A percentile compares a stretch with the other conserved stretches of the same genome.
Evolutionary conservation across 2,329 filamentous ascomycete genomes (phyloP).

Genomic region (Chaetothyriales sp.): DNA sequence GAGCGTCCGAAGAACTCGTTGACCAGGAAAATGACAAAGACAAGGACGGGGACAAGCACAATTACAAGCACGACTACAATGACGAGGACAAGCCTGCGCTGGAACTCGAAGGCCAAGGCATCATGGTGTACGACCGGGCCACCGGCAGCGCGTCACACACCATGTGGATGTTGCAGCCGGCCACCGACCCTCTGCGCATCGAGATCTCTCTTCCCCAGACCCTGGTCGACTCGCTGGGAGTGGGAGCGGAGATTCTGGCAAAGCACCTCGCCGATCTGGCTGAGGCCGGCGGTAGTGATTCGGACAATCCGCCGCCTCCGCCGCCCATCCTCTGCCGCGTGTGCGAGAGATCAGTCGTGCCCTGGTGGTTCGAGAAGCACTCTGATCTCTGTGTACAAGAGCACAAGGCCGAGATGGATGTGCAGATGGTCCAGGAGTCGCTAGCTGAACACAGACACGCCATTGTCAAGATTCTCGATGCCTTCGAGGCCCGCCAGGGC

Average conservation of each 20-base stretch:
- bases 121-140: slow-evolving; percentile 88
- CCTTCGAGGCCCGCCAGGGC: slow-evolving; percentile 65
- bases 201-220: slow-evolving; percentile 85
- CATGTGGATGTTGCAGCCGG: slow-evolving; percentile 99
- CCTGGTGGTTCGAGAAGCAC: slow-evolving; percentile 99
- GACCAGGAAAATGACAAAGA: slow-evolving; percentile 19
- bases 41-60: slow-evolving; percentile 22
- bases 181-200: slow-evolving; percentile 74
- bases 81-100: slow-evolving; percentile 33
- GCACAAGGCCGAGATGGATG: slow-evolving; percentile 92
- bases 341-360: slow-evolving; percentile 89
- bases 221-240: slow-evolving; percentile 83
- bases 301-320: slow-evolving; percentile 65
- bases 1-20: slow-evolving; percentile 14
- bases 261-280: slow-evolving; percentile 83
- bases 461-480: slow-evolving; percentile 90
- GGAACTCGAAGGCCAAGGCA: slow-evolving; percentile 87
- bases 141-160: slow-evolving; percentile 70
- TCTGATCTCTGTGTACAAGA: slow-evolving; percentile 92
- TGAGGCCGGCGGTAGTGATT: slow-evolving; percentile 64
- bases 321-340: slow-evolving; percentile 85
- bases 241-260: slow-evolving; percentile 86
- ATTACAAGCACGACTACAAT: slow-evolving; percentile 20
- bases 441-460: slow-evolving; percentile 83
- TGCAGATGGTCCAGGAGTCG: slow-evolving; percentile 87